Base-by-base conservation (phyloP, 805 yeast genomes). In the Komagataella kurtzmanii region DNA sequence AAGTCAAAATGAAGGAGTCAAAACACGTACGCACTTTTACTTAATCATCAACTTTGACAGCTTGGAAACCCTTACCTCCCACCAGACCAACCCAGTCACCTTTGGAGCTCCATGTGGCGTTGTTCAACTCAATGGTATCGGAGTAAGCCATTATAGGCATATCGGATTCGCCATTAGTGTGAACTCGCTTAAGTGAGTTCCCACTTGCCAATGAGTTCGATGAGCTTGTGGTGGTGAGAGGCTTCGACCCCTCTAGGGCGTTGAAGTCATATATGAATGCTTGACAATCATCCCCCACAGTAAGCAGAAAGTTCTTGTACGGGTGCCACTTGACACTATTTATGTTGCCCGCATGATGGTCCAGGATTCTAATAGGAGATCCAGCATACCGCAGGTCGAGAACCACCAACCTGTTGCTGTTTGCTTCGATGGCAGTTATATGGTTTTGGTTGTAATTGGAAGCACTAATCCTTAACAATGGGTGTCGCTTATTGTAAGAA, bases 321-420 rank as follows among this genome's bases (percentile, higher is more conserved):
- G 98, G 97, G 58, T 90, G 91, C 97, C 97, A 91, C 50, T 74
- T 67, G 17, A 90, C 76, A 55, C 81, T 73, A 61, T 91, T 91
- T 21, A 91, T 77, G 1, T 85, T 72, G 0, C 81, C 79, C 24
- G 68, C 60, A 62, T 84, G 95, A 14, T 84, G 90, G 43, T 80
- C 80, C 46, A 91, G 70, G 0, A 77, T 75, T n/a, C 76, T 66
- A 1, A 85, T 73, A 0, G 98, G 97, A 1, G 80, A 64, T 3
- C 96, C 96, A 0, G 97, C 96, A 63, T 83, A 80, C 54, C 99
- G 74, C 71, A 90, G 77, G 65, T 91, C 99, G 52, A 93, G 72
- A 10, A 91, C 72, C 23, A 81, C 70, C 3, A 89, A 78, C 51
- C 74, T 72, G 57, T 77, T 76, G 21, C 88, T 80, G 59, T 83